A percentile compares a stretch with the other conserved stretches of the same genome.
Conservation (phyloP, 495 filamentous ascomycete species). For the Penicillium verhagenii region DNA sequence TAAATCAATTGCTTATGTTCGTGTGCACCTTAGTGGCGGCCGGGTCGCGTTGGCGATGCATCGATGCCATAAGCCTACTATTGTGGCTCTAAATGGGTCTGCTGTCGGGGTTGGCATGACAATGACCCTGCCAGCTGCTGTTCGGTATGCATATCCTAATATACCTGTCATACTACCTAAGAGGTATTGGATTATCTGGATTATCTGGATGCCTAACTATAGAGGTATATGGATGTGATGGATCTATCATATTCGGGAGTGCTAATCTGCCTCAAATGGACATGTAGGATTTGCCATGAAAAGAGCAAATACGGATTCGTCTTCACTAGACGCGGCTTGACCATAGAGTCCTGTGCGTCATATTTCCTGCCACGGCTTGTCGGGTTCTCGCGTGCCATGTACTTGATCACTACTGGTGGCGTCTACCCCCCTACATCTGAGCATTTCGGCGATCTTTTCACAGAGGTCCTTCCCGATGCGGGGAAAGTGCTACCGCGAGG, state of each 20-base stretch:
- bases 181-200: no score
- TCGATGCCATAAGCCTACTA: slow-evolving; percentile 58
- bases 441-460: slow-evolving; percentile 52
- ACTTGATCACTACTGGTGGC: slow-evolving; percentile 38
- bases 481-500: slow-evolving; percentile 50
- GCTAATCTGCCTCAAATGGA: background rate
- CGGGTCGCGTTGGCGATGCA: slow-evolving; percentile 57
- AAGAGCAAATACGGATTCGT: slow-evolving; percentile 58
- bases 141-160: slow-evolving; percentile 37
- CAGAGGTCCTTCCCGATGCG: slow-evolving; percentile 46
- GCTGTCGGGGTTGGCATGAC: slow-evolving; percentile 65
- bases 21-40: slow-evolving; percentile 43
- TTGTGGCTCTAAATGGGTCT: slow-evolving; percentile 59
- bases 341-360: slow-evolving; percentile 57
- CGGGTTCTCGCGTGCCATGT: slow-evolving; percentile 52
- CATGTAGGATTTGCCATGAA: slow-evolving; percentile 38
- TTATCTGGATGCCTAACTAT: no score
- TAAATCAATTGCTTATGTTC: background rate
- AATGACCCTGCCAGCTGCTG: slow-evolving; percentile 58
- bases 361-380: slow-evolving; percentile 62
- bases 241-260: no score
- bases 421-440: slow-evolving; percentile 34
- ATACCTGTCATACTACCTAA: background rate
- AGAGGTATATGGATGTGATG: no score
- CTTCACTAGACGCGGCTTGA: slow-evolving; percentile 56